These are phyloP conservation scores for Aleurites moluccanus DNA, from an alignment of 441 rosid genomes.

Conservation along the genomic window DNA sequence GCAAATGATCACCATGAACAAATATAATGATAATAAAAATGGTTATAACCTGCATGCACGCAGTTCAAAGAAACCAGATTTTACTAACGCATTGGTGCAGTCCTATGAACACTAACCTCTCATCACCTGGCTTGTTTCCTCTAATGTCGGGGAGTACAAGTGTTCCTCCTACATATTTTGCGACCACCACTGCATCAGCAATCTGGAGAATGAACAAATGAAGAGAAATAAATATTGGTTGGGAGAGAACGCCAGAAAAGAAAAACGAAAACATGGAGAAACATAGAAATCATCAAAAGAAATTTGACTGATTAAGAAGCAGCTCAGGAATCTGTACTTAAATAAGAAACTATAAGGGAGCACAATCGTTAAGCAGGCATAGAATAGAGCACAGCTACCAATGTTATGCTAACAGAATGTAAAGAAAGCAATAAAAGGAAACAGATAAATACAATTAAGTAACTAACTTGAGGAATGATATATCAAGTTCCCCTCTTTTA, in stretches of 20 bases:
- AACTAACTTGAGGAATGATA: too few species aligned
- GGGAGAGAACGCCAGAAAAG: conserved; percentile 4
- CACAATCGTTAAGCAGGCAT: too few species aligned
- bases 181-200: conserved; percentile 86
- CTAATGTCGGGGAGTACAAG: conserved; percentile 90
- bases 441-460: too few species aligned
- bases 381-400: too few species aligned
- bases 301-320: neutral
- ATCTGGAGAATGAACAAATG: conserved; percentile 49
- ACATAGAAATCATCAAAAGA: neutral
- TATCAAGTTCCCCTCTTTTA: too few species aligned
- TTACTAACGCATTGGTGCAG: neutral
- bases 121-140: conserved; percentile 91
- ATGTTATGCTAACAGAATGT: too few species aligned
- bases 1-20: neutral
- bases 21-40: neutral
- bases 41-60: neutral
- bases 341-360: too few species aligned
- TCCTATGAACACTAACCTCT: conserved; percentile 49
- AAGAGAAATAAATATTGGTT: conserved; percentile 18
- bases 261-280: neutral
- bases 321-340: neutral
- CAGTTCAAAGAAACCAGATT: neutral
- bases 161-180: conserved; percentile 76
- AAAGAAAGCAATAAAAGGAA: too few species aligned